phyloP scores from a whole-genome alignment of 2,329 filamentous ascomycete genomes.

The Malbranchea cinnamomea region DNA sequence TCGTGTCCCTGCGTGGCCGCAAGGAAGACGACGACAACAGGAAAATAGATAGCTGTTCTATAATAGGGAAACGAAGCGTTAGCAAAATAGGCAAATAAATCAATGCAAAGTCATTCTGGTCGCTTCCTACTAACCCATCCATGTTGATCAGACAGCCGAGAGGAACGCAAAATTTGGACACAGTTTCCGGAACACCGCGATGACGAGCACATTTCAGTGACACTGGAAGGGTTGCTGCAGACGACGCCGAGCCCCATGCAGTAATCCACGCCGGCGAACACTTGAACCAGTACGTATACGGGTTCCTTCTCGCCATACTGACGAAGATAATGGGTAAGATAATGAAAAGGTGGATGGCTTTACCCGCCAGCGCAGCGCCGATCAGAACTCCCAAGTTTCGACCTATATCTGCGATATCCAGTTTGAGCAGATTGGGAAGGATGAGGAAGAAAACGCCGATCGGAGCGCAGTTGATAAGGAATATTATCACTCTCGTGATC shows the following conservation, averaged over 20 bases:
- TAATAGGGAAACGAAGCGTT: background rate
- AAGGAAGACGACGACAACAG: slow-evolving; percentile 38
- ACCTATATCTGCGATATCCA: slow-evolving; percentile 35
- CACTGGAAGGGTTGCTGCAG: slow-evolving; percentile 37
- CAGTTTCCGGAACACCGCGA: slow-evolving; percentile 27
- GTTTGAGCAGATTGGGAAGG: slow-evolving; percentile 36
- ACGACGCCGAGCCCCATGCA: slow-evolving; percentile 40
- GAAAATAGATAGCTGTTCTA: slow-evolving; percentile 40
- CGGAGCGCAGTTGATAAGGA: slow-evolving; percentile 35
- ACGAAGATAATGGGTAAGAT: slow-evolving; percentile 32
- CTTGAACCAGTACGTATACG: slow-evolving; percentile 34
- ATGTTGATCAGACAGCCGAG: slow-evolving; percentile 38
- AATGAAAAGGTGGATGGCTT: slow-evolving; percentile 34
- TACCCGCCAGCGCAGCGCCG: slow-evolving; percentile 31
- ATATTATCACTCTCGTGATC: slow-evolving; percentile 32
- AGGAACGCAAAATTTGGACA: slow-evolving; percentile 34
- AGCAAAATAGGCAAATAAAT: slow-evolving; percentile 2
- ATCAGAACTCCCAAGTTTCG: slow-evolving; percentile 37
- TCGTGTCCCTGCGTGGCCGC: slow-evolving; percentile 35
- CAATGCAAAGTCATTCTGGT: no score
- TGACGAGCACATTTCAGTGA: slow-evolving; percentile 30
- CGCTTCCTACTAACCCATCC: slow-evolving; percentile 29
- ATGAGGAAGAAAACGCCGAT: slow-evolving; percentile 41
- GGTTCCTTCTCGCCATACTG: slow-evolving; percentile 30
- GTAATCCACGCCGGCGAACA: slow-evolving; percentile 39